Evolutionary conservation across 1,284 basidiomycete genomes (phyloP).

Genomic region (Paramarasmius palmivorus): DNA sequence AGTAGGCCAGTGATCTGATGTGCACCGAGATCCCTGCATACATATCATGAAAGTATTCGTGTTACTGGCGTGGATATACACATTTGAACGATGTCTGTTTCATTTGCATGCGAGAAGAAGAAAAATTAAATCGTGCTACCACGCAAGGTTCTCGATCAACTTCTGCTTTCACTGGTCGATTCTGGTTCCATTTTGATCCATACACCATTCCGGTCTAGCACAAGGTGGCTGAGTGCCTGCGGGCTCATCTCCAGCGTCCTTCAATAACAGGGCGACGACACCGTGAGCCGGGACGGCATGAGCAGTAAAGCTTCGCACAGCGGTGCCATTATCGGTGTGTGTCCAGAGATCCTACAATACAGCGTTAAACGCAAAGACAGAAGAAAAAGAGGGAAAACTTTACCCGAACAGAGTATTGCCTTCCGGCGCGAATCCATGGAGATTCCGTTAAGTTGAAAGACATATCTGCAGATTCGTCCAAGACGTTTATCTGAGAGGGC

Average conservation of each 20-base stretch:
- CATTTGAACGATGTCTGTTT: too few species aligned
- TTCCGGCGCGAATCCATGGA: constrained; percentile 62
- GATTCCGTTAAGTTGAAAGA: constrained; percentile 64
- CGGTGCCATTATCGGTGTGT: constrained; percentile 61
- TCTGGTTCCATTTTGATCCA: constrained; percentile 15
- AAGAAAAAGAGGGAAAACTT: constrained; percentile 12
- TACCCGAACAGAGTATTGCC: constrained; percentile 59
- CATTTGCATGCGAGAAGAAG: too few species aligned
- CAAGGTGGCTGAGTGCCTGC: constrained; percentile 38
- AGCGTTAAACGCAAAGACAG: not conserved
- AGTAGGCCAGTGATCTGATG: too few species aligned
- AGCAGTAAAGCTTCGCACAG: constrained; percentile 53
- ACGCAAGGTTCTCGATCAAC: too few species aligned
- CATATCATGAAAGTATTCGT: too few species aligned
- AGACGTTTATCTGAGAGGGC: constrained; percentile 40
- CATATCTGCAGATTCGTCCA: constrained; percentile 51
- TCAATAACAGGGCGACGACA: constrained; percentile 54
- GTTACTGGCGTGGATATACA: too few species aligned
- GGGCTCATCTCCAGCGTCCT: constrained; percentile 60
- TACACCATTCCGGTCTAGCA: constrained; percentile 36
- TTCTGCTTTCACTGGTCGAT: constrained; percentile 9
- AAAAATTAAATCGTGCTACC: too few species aligned
- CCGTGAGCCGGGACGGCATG: constrained; percentile 54
- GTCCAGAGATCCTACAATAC: constrained; percentile 54
- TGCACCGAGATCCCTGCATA: too few species aligned